Evolutionary conservation across 176 grass and related monocot species (phyloP).

Genomic region (Ensete ventricosum): DNA sequence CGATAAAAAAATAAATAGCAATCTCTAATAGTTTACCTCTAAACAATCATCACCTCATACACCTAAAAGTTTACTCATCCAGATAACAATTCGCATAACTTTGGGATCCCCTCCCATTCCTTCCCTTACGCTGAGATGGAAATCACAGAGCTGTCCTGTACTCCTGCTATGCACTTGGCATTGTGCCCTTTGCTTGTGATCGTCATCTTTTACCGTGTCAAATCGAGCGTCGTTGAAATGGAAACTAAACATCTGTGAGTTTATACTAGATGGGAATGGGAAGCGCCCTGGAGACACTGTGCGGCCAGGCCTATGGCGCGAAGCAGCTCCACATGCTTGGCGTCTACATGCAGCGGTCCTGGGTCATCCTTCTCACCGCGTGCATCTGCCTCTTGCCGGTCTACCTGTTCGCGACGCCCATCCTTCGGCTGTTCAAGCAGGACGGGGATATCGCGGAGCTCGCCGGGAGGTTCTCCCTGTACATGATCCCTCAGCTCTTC

Average conservation of each 20-base stretch:
- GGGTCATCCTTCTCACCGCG: constrained; percentile 38
- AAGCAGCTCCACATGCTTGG: constrained; percentile 42
- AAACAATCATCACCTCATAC: too few species aligned
- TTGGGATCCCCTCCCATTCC: too few species aligned
- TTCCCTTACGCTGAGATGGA: too few species aligned
- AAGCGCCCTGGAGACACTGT: constrained; percentile 58
- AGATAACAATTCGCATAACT: too few species aligned
- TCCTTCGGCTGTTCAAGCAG: constrained; percentile 49
- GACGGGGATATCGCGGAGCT: constrained; percentile 38
- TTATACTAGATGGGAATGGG: constrained; percentile 37
- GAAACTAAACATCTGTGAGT: too few species aligned
- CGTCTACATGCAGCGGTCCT: constrained; percentile 57
- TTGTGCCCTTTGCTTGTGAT: background rate
- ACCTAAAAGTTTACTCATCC: too few species aligned
- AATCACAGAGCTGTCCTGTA: too few species aligned
- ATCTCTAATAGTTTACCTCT: too few species aligned
- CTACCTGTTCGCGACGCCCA: constrained; percentile 42
- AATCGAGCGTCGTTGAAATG: background rate
- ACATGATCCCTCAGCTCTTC: constrained; percentile 72
- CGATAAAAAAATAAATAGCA: too few species aligned
- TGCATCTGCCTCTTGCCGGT: constrained; percentile 30
- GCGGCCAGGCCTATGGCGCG: constrained; percentile 54
- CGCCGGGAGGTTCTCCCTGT: constrained; percentile 34
- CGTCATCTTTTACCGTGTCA: background rate
- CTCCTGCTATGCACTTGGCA: too few species aligned